A percentile compares a stretch with the other conserved stretches of the same genome.
phyloP scores from a whole-genome alignment of 73 alveolate genomes.

The Effrenium voratum region DNA sequence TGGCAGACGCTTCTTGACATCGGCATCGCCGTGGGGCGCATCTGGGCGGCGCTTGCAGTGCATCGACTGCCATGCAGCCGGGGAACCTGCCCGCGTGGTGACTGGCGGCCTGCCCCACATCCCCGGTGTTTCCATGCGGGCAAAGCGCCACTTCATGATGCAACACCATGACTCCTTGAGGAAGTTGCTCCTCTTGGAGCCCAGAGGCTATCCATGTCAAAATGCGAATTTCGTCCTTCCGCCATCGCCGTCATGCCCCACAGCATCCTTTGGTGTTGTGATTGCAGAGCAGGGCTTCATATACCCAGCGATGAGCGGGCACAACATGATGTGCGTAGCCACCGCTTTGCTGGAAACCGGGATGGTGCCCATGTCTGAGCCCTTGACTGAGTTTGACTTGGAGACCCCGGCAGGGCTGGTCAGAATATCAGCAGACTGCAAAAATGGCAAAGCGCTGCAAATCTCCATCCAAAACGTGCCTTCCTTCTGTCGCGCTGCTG shows the following conservation, averaged over 20 bases:
- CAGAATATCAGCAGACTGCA: conserved; percentile 29
- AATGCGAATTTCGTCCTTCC: conserved; percentile 72
- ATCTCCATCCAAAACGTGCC: conserved; percentile 40
- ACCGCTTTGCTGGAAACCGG: conserved; percentile 75
- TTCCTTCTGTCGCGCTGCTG: conserved; percentile 53
- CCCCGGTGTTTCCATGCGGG: conserved; percentile 33
- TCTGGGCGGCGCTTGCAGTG: conserved; percentile 7
- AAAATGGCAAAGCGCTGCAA: conserved; percentile 43
- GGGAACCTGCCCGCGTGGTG: conserved; percentile 89
- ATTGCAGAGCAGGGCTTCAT: conserved; percentile 90
- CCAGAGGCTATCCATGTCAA: conserved; percentile 86
- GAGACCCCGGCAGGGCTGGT: conserved; percentile 89
- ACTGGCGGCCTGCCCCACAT: conserved; percentile 50
- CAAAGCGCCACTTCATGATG: conserved; percentile 65
- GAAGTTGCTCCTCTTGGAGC: conserved; percentile 73
- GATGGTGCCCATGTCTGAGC: conserved; percentile 81
- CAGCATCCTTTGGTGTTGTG: conserved; percentile 69
- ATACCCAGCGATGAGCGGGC: conserved; percentile 93
- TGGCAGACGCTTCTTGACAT: no score
- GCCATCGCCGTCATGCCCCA: conserved; percentile 1
- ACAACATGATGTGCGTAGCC: conserved; percentile 88
- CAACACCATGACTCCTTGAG: conserved; percentile 53
- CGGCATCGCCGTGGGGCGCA: no score
- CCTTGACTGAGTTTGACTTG: conserved; percentile 57
- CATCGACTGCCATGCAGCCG: conserved; percentile 83